A percentile compares a stretch with the other conserved stretches of the same genome.
phyloP scores from a whole-genome alignment of 179 eudicot species.

The Silene coronaria region DNA sequence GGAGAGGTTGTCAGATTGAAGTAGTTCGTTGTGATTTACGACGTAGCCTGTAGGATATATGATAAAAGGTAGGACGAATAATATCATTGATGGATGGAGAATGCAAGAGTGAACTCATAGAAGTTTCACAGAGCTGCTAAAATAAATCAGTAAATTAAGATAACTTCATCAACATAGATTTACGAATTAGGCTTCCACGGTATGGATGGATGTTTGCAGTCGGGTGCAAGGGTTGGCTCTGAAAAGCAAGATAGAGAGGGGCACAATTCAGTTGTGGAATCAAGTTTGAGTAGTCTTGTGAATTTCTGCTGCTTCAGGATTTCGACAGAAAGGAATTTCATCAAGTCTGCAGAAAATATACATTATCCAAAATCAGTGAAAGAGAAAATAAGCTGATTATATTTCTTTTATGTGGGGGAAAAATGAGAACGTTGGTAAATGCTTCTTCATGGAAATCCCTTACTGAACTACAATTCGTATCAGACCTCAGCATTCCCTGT shows the following conservation, averaged over 20 bases:
- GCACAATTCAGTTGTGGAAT: slow-evolving; percentile 33
- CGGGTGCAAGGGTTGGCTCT: slow-evolving; percentile 38
- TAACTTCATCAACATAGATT: too few species aligned
- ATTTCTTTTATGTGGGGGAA: neutral
- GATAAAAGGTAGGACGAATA: neutral
- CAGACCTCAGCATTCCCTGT: too few species aligned
- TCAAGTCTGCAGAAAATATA: slow-evolving; percentile 42
- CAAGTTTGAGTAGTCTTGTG: slow-evolving; percentile 35
- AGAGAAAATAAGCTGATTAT: neutral
- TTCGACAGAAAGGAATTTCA: slow-evolving; percentile 43
- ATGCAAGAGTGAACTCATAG: neutral
- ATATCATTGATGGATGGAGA: neutral
- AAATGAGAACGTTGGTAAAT: slow-evolving; percentile 14
- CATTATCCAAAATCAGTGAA: neutral
- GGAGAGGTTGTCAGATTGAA: neutral
- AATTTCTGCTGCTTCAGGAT: slow-evolving; percentile 28
- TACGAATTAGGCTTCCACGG: slow-evolving; percentile 40
- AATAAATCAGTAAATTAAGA: too few species aligned
- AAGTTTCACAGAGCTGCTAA: too few species aligned
- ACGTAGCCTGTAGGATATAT: neutral
- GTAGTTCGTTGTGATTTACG: neutral
- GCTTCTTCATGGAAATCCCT: slow-evolving; percentile 29
- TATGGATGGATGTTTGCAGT: slow-evolving; percentile 62
- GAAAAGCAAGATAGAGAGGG: slow-evolving; percentile 33
- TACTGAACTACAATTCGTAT: too few species aligned